Evolutionary conservation across 192 early-diverging fungal genomes (phyloP).

Genomic region (Entomortierella lignicola): DNA sequence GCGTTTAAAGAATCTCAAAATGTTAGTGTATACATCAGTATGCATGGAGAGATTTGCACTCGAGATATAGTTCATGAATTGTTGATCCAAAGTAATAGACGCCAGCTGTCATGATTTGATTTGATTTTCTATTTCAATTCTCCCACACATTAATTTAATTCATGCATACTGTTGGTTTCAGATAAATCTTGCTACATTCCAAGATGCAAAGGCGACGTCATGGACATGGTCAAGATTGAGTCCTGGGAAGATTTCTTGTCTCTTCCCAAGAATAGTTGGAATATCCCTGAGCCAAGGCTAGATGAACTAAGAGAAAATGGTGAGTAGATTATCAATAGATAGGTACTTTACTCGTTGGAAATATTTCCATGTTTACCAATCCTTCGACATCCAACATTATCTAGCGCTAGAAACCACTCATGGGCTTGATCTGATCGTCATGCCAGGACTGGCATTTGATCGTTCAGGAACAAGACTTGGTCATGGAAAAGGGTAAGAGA

Average conservation of each 20-base stretch:
- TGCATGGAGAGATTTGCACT: conserved; percentile 65
- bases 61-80: conserved; percentile 58
- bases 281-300: conserved; percentile 71
- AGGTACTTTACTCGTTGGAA: background rate
- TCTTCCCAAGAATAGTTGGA: conserved; percentile 73
- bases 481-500: conserved; percentile 69
- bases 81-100: conserved; percentile 51
- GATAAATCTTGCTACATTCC: conserved; percentile 69
- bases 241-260: conserved; percentile 69
- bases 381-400: background rate
- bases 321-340: background rate
- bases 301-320: conserved; percentile 66
- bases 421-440: conserved; percentile 70
- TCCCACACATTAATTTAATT: background rate
- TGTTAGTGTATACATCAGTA: conserved; percentile 66
- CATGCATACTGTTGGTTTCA: conserved; percentile 1
- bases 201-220: conserved; percentile 57
- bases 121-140: background rate
- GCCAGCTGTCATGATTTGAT: conserved; percentile 1
- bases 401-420: conserved; percentile 59
- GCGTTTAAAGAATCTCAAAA: conserved; percentile 55
- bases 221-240: conserved; percentile 77
- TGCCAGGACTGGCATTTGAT: conserved; percentile 75
- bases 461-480: conserved; percentile 65
- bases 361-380: background rate